phyloP scores from a whole-genome alignment of 1,139 yeast genomes.

The Hansenula sp. region DNA sequence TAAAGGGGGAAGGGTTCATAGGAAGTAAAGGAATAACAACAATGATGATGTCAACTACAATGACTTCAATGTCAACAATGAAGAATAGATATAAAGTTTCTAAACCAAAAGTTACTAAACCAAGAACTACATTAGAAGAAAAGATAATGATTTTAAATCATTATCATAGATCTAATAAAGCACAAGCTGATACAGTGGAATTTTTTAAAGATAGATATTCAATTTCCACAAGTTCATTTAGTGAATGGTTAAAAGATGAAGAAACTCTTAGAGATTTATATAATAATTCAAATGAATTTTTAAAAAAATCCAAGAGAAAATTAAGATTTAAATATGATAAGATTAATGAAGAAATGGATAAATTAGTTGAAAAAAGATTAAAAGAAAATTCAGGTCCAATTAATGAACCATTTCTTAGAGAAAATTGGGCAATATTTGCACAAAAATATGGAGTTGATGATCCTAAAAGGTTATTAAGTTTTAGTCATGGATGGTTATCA shows the following conservation, averaged over 20 bases:
- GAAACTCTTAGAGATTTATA: conserved; percentile 40
- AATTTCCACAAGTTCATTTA: conserved; percentile 52
- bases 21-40: too few species aligned
- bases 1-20: too few species aligned
- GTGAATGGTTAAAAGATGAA: conserved; percentile 58
- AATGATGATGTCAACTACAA: too few species aligned
- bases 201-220: conserved; percentile 43
- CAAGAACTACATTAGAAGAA: conserved; percentile 56
- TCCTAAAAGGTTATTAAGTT: conserved; percentile 49
- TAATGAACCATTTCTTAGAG: conserved; percentile 50
- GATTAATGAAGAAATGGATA: conserved; percentile 56
- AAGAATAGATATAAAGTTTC: background rate
- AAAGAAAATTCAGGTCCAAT: conserved; percentile 43
- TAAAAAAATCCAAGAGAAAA: conserved; percentile 42
- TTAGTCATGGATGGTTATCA: conserved; percentile 59
- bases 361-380: conserved; percentile 41
- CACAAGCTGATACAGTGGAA: conserved; percentile 57
- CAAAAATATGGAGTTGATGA: conserved; percentile 55
- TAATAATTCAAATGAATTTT: conserved; percentile 21
- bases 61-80: conserved; percentile 16
- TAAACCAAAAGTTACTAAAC: conserved; percentile 18
- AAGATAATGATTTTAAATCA: conserved; percentile 51
- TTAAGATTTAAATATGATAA: conserved; percentile 51
- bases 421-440: conserved; percentile 53
- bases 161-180: conserved; percentile 42